Evolutionary conservation across 2,329 filamentous ascomycete genomes (phyloP).

Genomic region (Hansfordia pulvinata): DNA sequence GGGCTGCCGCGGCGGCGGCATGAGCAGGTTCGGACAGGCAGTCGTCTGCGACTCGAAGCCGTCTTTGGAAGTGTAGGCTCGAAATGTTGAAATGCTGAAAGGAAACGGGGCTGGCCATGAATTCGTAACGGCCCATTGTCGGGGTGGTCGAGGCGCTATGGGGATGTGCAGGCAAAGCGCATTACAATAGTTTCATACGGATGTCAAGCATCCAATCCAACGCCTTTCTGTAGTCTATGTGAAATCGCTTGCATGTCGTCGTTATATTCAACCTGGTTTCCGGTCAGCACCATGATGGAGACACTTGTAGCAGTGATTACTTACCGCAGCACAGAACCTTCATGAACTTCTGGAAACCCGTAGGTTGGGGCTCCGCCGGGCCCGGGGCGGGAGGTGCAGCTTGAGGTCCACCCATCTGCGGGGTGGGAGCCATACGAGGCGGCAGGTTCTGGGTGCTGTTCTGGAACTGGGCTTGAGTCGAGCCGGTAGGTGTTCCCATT

Average conservation of each 20-base stretch:
- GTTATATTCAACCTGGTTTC: slow-evolving; percentile 11
- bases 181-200: no score
- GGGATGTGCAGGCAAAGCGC: no score
- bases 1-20: no score
- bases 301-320: no score
- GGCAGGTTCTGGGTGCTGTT: slow-evolving; percentile 84
- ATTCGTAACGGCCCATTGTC: no score
- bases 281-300: slow-evolving; percentile 2
- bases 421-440: slow-evolving; percentile 46
- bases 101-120: no score
- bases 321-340: slow-evolving; percentile 85
- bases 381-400: slow-evolving; percentile 39
- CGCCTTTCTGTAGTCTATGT: slow-evolving; percentile 16
- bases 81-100: no score
- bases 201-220: no score
- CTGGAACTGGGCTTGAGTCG: slow-evolving; percentile 92
- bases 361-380: slow-evolving; percentile 57
- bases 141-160: no score
- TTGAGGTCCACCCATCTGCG: slow-evolving; percentile 41
- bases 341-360: slow-evolving; percentile 83
- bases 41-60: no score
- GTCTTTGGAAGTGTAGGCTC: no score
- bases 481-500: slow-evolving; percentile 72
- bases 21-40: no score
- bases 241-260: slow-evolving; percentile 13